Evolutionary conservation across 129 eudicot genomes (phyloP).

Genomic region (Tagetes patula): DNA sequence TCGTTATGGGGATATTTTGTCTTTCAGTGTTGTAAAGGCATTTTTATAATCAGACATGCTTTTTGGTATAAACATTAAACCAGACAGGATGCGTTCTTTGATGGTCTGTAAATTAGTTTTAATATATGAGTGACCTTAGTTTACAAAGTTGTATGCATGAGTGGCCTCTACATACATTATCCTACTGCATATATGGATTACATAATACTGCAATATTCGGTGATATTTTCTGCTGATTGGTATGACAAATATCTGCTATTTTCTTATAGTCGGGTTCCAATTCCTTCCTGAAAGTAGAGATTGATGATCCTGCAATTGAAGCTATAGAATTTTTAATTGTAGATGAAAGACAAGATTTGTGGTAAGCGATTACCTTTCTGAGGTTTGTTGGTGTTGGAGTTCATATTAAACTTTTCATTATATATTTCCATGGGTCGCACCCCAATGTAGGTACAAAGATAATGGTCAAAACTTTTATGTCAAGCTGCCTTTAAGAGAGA

Average conservation of each 20-base stretch:
- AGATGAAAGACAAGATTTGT: constrained; percentile 77
- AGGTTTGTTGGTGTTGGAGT: constrained; percentile 14
- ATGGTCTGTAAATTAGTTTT: not conserved
- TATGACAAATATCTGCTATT: constrained; percentile 5
- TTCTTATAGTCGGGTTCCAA: constrained; percentile 60
- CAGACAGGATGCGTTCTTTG: not conserved
- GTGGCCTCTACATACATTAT: not conserved
- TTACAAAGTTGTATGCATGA: not conserved
- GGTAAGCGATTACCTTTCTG: constrained; percentile 40
- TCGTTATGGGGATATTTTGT: not conserved
- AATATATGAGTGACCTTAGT: not conserved
- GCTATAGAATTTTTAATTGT: constrained; percentile 81
- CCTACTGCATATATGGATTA: not conserved
- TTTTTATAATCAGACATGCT: not conserved
- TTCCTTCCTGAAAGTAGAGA: constrained; percentile 68
- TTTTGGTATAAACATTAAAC: not conserved
- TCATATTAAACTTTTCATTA: not conserved
- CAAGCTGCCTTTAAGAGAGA: constrained; percentile 44
- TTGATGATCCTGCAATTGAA: constrained; percentile 77
- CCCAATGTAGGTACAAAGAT: constrained; percentile 63
- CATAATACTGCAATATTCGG: constrained; percentile 12
- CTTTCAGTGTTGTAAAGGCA: not conserved
- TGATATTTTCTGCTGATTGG: constrained; percentile 16
- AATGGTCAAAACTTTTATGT: constrained; percentile 71
- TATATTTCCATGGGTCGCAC: constrained; percentile 5